Conservation (phyloP, 2,329 filamentous ascomycete genomes). For the Monosporascus ibericus region DNA sequence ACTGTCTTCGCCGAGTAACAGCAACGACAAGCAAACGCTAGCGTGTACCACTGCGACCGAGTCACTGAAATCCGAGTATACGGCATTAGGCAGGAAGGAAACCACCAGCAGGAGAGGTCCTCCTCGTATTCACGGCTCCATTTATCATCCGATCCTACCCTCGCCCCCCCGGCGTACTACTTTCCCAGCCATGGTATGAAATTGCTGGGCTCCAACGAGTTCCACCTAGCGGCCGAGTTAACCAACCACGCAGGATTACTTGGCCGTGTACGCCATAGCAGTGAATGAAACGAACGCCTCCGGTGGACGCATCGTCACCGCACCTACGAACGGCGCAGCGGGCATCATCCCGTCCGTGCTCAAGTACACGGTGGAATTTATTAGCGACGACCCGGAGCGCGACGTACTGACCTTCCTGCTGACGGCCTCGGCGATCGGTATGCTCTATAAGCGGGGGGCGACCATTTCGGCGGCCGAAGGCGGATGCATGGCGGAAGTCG, state of each 20-base stretch:
- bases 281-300: slow-evolving; percentile 49
- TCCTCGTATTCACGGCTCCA: slow-evolving; percentile 37
- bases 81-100: slow-evolving; percentile 12
- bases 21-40: neutral
- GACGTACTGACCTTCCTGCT: slow-evolving; percentile 43
- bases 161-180: slow-evolving; percentile 39
- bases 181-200: slow-evolving; percentile 37
- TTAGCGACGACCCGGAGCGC: slow-evolving; percentile 43
- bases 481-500: slow-evolving; percentile 48
- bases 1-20: slow-evolving; percentile 9
- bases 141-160: slow-evolving; percentile 40
- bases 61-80: slow-evolving; percentile 4
- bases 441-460: slow-evolving; percentile 47
- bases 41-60: slow-evolving; percentile 1
- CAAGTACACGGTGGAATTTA: slow-evolving; percentile 44
- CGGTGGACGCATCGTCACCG: slow-evolving; percentile 44
- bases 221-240: too few species aligned
- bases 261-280: slow-evolving; percentile 44
- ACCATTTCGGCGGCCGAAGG: slow-evolving; percentile 47
- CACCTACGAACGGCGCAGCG: slow-evolving; percentile 44
- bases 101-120: slow-evolving; percentile 24
- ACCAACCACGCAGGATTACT: slow-evolving; percentile 28
- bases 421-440: slow-evolving; percentile 43
- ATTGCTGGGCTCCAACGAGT: neutral
- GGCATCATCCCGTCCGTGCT: slow-evolving; percentile 46